Evolutionary conservation across 1,284 basidiomycete genomes (phyloP).

Genomic region (Irpex rosettiformis): DNA sequence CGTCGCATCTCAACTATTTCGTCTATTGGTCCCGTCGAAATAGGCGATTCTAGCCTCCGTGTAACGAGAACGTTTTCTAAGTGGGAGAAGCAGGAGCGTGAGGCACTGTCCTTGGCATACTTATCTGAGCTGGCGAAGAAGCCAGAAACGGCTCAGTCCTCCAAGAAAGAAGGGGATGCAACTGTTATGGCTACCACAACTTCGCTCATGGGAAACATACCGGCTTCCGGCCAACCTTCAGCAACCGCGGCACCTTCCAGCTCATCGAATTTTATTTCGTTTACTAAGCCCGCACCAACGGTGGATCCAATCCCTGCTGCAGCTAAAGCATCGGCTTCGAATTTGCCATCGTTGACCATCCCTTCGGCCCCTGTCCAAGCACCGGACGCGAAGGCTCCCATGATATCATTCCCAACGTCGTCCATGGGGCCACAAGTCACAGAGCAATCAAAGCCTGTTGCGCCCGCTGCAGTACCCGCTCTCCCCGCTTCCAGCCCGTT

Average conservation of each 20-base stretch:
- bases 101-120: conserved; percentile 67
- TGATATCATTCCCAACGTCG: conserved; percentile 8
- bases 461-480: neutral
- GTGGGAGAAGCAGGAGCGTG: conserved; percentile 80
- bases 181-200: conserved; percentile 1
- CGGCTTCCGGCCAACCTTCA: conserved; percentile 13
- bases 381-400: conserved; percentile 8
- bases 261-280: too few relatives aligned
- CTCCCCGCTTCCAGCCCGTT: neutral
- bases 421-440: neutral
- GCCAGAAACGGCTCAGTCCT: conserved; percentile 22
- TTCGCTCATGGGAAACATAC: conserved; percentile 7
- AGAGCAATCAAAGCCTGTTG: conserved; percentile 1
- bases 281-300: too few relatives aligned
- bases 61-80: conserved; percentile 58
- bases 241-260: neutral
- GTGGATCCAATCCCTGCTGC: conserved; percentile 3
- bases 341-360: conserved; percentile 9
- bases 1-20: conserved; percentile 38
- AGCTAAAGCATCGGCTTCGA: conserved; percentile 11
- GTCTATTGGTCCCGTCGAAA: conserved; percentile 30
- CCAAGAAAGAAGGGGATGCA: conserved; percentile 11
- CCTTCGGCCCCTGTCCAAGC: conserved; percentile 6
- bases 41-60: conserved; percentile 51
- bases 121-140: conserved; percentile 27